Evolutionary conservation across 805 yeast genomes (phyloP), one percentile per base, ranked within the genome.

Genomic region (Nakazawaea holstii): DNA sequence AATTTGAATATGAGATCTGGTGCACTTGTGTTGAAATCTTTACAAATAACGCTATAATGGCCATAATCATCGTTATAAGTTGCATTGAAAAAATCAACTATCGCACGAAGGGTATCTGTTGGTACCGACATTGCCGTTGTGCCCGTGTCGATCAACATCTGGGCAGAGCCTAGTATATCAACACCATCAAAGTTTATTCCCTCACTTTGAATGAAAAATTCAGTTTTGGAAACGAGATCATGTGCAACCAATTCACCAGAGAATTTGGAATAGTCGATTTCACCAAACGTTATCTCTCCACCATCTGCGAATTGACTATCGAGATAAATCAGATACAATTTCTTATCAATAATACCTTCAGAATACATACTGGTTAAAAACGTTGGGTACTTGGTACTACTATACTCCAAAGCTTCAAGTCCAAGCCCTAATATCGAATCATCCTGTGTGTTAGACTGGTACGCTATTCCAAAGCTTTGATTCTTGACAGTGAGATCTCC

Each of bases 281-380:
- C 66, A 9, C 71, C 72, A 48, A 67, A 57, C 9, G 55, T 42
- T 6, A 67, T 39, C 10, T 52, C 35, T 6, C 70, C 72, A 1
- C 52, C 35, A 27, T 42, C 37, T 49, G 55, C 49, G 41, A 46
- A 24, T 6, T 46, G 52, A 36, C 52, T 53, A 32, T 58, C 54
- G 49, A 65, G 52, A 49, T 53, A 60, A n/a, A 68, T 38, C 1
- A 69, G 58, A 41, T 57, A 64, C 9, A 62, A 44, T 15, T 53
- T 48, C 42, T 54, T 54, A 11, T 51, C 53, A 31, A 66, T 65
- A 24, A 51, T 37, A 4, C 68, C 69, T 11, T 59, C 57, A 8
- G 51, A 41, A 42, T 53, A 53, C 39, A 67, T 43, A 6, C 52
- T 52, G 10, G 52, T 46, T 11, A 66, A 55, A 28, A 64, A 42